A percentile compares a stretch with the other conserved stretches of the same genome.
Evolutionary conservation across 306 rosid species (phyloP).

Genomic region (Quercus glauca): DNA sequence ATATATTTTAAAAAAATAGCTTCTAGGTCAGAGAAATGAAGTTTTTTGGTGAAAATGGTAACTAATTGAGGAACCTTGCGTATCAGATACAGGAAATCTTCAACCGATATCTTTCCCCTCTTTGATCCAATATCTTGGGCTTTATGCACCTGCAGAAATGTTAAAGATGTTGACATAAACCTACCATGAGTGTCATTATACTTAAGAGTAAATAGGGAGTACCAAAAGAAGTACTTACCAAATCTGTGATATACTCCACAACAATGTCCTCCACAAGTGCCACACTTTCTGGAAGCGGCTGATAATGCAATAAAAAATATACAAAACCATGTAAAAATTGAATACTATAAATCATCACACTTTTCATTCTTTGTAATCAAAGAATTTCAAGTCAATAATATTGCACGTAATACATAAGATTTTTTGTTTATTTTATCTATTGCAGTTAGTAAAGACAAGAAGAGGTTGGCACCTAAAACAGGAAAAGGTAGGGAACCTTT

Average conservation of each 20-base stretch:
- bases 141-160: conserved; percentile 67
- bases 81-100: conserved; percentile 82
- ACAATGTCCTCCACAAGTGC: conserved; percentile 91
- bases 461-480: not conserved
- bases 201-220: not conserved
- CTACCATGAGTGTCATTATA: not conserved
- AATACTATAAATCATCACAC: not conserved
- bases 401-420: not conserved
- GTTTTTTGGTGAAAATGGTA: not conserved
- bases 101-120: conserved; percentile 85
- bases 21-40: not conserved
- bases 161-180: conserved; percentile 11
- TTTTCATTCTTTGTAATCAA: not conserved
- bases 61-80: conserved; percentile 60
- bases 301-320: conserved; percentile 12
- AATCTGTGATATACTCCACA: conserved; percentile 81
- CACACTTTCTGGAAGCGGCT: conserved; percentile 92
- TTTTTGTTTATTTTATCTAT: not conserved
- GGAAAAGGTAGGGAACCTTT: not conserved
- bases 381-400: not conserved
- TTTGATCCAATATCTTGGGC: conserved; percentile 91
- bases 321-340: not conserved
- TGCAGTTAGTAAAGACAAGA: not conserved
- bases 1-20: too few relatives aligned
- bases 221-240: conserved; percentile 42